These are phyloP conservation scores for Lentinula lateritia DNA, from an alignment of 768 basidiomycete genomes.

Conservation along the genomic window DNA sequence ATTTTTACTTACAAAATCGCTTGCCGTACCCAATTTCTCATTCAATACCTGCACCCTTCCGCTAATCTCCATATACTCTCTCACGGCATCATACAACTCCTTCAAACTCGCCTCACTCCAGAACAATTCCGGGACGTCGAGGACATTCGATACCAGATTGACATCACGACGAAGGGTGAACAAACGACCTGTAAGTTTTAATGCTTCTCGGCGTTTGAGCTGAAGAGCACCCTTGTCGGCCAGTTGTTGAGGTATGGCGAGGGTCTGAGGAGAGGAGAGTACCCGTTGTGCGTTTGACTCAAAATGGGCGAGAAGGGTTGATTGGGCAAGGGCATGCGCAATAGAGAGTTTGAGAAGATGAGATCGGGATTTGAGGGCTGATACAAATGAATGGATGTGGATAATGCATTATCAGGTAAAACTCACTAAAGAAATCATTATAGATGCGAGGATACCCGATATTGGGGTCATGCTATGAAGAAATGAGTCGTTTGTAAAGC, in stretches of 20 bases:
- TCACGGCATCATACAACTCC: constrained; percentile 84
- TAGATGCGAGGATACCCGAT: constrained; percentile 89
- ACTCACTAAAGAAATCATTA: constrained; percentile 93
- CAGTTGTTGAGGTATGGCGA: constrained; percentile 80
- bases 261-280: constrained; percentile 69
- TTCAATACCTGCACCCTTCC: constrained; percentile 80
- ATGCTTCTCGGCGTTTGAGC: constrained; percentile 74
- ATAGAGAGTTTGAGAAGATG: constrained; percentile 91
- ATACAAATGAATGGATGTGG: constrained; percentile 3
- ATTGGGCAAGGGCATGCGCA: constrained; percentile 91
- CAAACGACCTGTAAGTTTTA: constrained; percentile 79
- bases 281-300: constrained; percentile 75
- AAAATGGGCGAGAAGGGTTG: constrained; percentile 84
- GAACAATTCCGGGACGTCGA: constrained; percentile 91
- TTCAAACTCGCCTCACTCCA: constrained; percentile 92
- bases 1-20: constrained; percentile 67
- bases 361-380: constrained; percentile 88
- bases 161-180: constrained; percentile 89
- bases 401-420: neutral
- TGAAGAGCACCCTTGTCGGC: constrained; percentile 72
- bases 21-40: constrained; percentile 82
- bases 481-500: constrained; percentile 4
- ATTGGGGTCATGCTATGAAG: constrained; percentile 69
- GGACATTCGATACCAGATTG: constrained; percentile 87
- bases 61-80: constrained; percentile 93